These are phyloP conservation scores for Ceratopteris richardii DNA, from an alignment of 75 land plant species.

Conservation along the genomic window DNA sequence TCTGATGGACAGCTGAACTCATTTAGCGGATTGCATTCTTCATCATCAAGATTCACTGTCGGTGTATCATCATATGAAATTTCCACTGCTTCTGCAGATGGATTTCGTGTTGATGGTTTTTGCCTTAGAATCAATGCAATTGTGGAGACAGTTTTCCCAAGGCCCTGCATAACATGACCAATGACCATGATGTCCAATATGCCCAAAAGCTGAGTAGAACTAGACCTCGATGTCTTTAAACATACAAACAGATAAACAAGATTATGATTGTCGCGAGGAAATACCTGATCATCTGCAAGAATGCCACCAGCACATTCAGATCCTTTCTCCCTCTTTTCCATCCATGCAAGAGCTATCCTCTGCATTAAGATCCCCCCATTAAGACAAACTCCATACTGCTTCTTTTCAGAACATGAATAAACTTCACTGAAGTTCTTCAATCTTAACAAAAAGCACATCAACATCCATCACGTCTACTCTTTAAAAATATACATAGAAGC, in stretches of 20 bases:
- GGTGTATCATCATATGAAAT: conserved; percentile 33
- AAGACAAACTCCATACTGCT: background rate
- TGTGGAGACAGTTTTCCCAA: conserved; percentile 92
- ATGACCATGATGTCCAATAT: background rate
- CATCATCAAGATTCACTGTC: conserved; percentile 77
- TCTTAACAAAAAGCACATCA: no score
- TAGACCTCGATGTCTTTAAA: no score
- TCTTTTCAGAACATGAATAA: no score
- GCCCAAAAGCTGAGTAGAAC: background rate
- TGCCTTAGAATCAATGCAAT: conserved; percentile 85
- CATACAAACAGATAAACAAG: no score
- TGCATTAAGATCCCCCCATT: conserved; percentile 14
- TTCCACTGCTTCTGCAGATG: conserved; percentile 13
- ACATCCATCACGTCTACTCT: no score
- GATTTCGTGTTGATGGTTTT: conserved; percentile 26
- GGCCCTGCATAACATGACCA: conserved; percentile 55
- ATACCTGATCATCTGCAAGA: conserved; percentile 98
- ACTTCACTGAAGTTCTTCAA: background rate
- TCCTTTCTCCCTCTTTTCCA: conserved; percentile 71
- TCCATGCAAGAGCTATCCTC: conserved; percentile 97
- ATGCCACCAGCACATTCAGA: conserved; percentile 76
- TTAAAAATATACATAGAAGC: no score
- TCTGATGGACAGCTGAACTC: background rate
- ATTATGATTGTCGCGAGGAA: no score
- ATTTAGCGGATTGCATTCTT: conserved; percentile 31